Base-by-base conservation (phyloP, 805 yeast genomes). In the Clavispora vitiphila region DNA sequence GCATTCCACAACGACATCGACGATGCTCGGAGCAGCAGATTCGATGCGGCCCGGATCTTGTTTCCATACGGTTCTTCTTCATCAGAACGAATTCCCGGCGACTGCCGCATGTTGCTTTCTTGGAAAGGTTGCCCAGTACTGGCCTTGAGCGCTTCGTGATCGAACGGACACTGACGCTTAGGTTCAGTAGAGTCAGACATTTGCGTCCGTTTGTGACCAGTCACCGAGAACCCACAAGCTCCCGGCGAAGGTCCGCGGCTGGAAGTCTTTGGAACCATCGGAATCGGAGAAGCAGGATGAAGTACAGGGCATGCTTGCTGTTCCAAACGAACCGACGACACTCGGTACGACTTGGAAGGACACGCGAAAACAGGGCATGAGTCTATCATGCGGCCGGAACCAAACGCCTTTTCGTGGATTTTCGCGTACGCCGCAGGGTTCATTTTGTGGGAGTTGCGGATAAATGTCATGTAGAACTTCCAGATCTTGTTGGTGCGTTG, bases 381-480 rank as follows among this genome's bases (percentile, higher is more conserved):
- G 15, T 44, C 51, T 15, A 49, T 27, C 8, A 49, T 38, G n/a
- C 42, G 36, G 16, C 50, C 48, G 3, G 49, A 40, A n/a, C 50
- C 47, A 14, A 51, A 42, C 11, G 47, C 54, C 8, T 54, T 50
- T 1, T 50, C 47, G 24, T 50, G 56, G 15, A 50, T 39, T 38
- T 60, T 61, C n/a, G 65, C 66, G 38, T 65, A 61, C 40, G 61
- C 58, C 15, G 54, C 47, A 10, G 60, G 44, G 37, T 49, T 58
- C 47, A 61, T 46, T 42, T 56, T 62, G 36, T 49, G 57, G 8
- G 62, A 48, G 43, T 59, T 61, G 23, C 61, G 58, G 25, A 66
- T 54, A 41, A 69, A 61, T 1, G 69, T 65, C 42, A 62, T 45
- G 51, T 69, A 68, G 42, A 69, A 69, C 32, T 57, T 58, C 74